Base-by-base conservation (phyloP, 306 rosid genomes). In the Dryas drummondii region DNA sequence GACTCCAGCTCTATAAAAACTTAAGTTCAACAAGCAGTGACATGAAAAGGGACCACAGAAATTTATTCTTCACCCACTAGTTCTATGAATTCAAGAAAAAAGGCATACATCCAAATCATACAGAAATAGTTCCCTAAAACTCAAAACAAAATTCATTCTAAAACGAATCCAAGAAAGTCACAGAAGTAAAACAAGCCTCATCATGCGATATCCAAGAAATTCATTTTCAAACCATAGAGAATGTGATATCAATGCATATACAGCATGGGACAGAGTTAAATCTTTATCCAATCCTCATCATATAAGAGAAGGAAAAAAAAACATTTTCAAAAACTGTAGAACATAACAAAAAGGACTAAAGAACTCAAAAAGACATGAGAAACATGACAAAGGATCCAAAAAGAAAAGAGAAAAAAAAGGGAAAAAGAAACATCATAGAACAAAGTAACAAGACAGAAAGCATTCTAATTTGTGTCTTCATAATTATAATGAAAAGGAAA, bases 381-480 rank as follows among this genome's bases (percentile, higher is more conserved):
- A 48, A 7, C 17, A 7, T 14, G 59, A 53, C 0, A 68, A 53
- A 32, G 37, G 1, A 32, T 32, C 37, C 37, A 32, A 26, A 58
- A 7, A 48, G 17, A 0, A 42, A 63, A 47, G 3, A 6, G 47
- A 12, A 61, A 66, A 54, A 54, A 26, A 52, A 56, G 19, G 10
- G 63, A 50, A 74, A 63, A 16, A 62, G 45, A 68, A 76, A 61
- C 54, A 57, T 75, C 71, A 78, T 41, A 80, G 19, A 32, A 32
- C 37, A 40, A 40, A 4, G 15, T 55, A 71, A n/a, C 9, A 37
- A 46, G 17, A 37, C 73, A 71, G 40, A 57, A 63, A 41, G 63
- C 55, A 64, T 48, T 10, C 54, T 61, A 51, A 59, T 27, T 55
- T 59, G 70, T 40, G 57, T 79, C 27, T 61, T 62, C 57, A 46